These are phyloP conservation scores for Boletellus ananas DNA, from an alignment of 768 basidiomycete genomes.

Conservation along the genomic window DNA sequence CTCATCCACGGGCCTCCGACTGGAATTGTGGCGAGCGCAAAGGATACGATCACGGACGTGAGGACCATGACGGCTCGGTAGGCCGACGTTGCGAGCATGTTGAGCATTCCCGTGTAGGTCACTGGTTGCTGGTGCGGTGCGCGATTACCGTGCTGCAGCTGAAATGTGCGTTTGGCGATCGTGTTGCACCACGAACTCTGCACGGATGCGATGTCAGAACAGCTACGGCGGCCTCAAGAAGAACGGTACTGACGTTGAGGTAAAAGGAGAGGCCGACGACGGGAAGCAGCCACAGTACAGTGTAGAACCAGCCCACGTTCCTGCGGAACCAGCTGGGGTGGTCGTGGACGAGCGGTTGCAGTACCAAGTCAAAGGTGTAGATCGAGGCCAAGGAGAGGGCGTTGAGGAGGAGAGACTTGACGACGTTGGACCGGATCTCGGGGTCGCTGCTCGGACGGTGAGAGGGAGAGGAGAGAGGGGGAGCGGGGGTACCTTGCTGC, in stretches of 20 bases:
- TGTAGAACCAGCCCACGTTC: constrained; percentile 75
- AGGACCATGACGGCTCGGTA: constrained; percentile 80
- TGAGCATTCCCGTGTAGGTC: constrained; percentile 69
- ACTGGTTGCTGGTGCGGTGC: constrained; percentile 49
- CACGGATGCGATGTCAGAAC: constrained; percentile 9
- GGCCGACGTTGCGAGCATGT: constrained; percentile 71
- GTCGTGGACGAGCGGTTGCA: constrained; percentile 62
- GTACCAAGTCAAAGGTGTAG: constrained; percentile 69
- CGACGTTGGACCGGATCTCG: constrained; percentile 69
- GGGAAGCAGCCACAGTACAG: constrained; percentile 74
- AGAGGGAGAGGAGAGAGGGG: constrained; percentile 6
- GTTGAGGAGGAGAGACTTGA: constrained; percentile 76
- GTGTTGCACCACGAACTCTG: constrained; percentile 76
- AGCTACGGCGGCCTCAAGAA: constrained; percentile 3
- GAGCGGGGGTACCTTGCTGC: constrained; percentile 49
- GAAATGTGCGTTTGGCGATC: constrained; percentile 71
- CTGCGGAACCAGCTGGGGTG: constrained; percentile 65
- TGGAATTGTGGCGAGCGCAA: constrained; percentile 61
- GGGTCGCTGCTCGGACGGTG: constrained; percentile 51
- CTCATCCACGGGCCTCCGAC: constrained; percentile 55
- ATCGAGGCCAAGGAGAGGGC: constrained; percentile 66
- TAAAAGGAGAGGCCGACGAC: constrained; percentile 74
- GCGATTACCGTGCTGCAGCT: constrained; percentile 65
- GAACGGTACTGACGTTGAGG: constrained; percentile 60
- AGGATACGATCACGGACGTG: constrained; percentile 69